Evolutionary conservation across 2,329 filamentous ascomycete species (phyloP).

Genomic region (Colletotrichum costaricense): DNA sequence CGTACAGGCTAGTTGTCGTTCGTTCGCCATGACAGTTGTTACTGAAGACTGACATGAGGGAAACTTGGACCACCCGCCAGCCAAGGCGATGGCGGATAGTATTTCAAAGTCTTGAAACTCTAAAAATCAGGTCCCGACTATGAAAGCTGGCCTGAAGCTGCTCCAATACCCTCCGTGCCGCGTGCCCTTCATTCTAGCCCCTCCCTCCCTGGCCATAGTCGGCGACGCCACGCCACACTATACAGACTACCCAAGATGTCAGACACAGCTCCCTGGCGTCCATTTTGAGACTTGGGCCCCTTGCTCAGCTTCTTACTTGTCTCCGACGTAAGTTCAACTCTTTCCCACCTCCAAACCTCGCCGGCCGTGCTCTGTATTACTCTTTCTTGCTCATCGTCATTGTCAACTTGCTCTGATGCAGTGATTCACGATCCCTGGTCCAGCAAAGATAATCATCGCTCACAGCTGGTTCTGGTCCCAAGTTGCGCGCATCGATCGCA

Average conservation of each 20-base stretch:
- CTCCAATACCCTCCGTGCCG: background rate
- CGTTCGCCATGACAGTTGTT: background rate
- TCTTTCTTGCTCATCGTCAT: no score
- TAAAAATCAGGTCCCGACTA: background rate
- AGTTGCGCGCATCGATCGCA: background rate
- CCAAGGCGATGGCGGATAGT: background rate
- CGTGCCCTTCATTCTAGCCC: background rate
- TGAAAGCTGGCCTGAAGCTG: background rate
- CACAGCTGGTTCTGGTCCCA: background rate
- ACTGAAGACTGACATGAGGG: background rate
- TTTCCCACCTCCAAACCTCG: background rate
- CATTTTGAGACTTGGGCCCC: background rate
- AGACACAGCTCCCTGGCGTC: slow-evolving; percentile 13
- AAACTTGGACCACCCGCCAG: background rate
- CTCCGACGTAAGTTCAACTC: slow-evolving; percentile 4
- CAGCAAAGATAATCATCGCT: background rate
- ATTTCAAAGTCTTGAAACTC: background rate
- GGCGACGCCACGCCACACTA: background rate
- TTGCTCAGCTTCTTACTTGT: slow-evolving; percentile 12
- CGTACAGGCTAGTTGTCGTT: background rate
- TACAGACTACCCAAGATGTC: background rate
- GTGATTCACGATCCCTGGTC: background rate
- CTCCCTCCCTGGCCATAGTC: slow-evolving; percentile 1
- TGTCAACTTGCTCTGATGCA: background rate
- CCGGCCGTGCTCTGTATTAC: background rate